A percentile compares a stretch with the other conserved stretches of the same genome.
Conservation (phyloP, 2,329 filamentous ascomycete species). For the Pyrenophora seminiperda region DNA sequence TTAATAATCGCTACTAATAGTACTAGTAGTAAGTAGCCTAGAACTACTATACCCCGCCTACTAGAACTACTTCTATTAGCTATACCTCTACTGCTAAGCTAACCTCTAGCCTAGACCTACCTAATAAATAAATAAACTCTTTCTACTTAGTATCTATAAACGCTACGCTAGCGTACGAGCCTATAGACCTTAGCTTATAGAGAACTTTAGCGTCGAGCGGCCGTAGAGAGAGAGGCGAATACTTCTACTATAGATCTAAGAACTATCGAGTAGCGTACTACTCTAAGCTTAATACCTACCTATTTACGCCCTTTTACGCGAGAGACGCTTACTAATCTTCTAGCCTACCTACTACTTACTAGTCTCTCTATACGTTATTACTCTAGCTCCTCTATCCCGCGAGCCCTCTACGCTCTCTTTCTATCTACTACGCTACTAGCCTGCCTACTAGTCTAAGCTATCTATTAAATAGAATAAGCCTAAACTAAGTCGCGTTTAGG, state of each 20-base stretch:
- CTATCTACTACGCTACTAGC: background rate
- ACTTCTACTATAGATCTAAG: background rate
- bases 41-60: no score
- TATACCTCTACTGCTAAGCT: no score
- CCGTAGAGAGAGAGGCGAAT: background rate
- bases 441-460: background rate
- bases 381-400: background rate
- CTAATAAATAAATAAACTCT: no score
- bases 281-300: background rate
- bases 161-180: no score
- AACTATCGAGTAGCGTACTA: background rate
- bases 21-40: no score
- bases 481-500: conserved; percentile 2
- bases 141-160: no score
- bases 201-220: background rate
- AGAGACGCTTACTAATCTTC: background rate
- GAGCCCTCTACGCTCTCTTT: background rate
- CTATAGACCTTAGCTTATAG: no score
- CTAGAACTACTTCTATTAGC: no score
- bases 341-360: background rate
- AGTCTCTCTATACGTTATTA: background rate
- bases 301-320: background rate
- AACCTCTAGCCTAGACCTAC: no score
- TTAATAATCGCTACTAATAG: no score
- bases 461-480: background rate